Percentiles rank a stretch among this genome's conserved stretches.
phyloP scores from a whole-genome alignment of 192 early-diverging fungal species.

The Borealophlyctis nickersoniae region DNA sequence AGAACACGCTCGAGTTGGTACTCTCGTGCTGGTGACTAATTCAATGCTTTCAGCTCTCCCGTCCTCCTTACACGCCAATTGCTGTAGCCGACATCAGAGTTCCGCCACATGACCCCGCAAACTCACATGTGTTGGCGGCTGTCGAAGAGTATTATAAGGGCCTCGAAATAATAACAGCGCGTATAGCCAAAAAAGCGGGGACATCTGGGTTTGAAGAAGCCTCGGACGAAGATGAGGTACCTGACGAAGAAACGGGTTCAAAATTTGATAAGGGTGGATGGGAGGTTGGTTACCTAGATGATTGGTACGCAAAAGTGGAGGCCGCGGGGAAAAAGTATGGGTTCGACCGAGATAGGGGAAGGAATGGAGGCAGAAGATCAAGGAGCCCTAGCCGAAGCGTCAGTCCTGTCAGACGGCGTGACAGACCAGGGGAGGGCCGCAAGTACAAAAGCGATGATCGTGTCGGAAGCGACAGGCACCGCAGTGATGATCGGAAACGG shows the following conservation, averaged over 20 bases:
- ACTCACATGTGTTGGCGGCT: background rate
- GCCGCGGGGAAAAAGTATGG: background rate
- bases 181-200: background rate
- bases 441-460: background rate
- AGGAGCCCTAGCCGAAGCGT: too few species aligned
- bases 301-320: slow-evolving; percentile 4
- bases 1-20: background rate
- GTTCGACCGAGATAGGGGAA: background rate
- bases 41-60: background rate
- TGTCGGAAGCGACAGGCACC: background rate
- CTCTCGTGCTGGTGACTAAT: background rate
- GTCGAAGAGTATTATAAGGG: slow-evolving; percentile 10
- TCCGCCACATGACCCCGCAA: slow-evolving; percentile 7
- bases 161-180: background rate
- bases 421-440: background rate
- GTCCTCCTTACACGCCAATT: slow-evolving; percentile 3
- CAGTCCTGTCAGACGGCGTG: too few species aligned
- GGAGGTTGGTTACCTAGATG: slow-evolving; percentile 19
- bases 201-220: slow-evolving; percentile 1
- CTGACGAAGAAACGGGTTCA: background rate
- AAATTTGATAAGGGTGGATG: slow-evolving; percentile 12
- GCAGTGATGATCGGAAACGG: too few species aligned
- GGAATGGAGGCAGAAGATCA: background rate
- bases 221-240: background rate
- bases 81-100: background rate